Conservation (phyloP, 2,329 filamentous ascomycete genomes). For the Colletotrichum abscissum region DNA sequence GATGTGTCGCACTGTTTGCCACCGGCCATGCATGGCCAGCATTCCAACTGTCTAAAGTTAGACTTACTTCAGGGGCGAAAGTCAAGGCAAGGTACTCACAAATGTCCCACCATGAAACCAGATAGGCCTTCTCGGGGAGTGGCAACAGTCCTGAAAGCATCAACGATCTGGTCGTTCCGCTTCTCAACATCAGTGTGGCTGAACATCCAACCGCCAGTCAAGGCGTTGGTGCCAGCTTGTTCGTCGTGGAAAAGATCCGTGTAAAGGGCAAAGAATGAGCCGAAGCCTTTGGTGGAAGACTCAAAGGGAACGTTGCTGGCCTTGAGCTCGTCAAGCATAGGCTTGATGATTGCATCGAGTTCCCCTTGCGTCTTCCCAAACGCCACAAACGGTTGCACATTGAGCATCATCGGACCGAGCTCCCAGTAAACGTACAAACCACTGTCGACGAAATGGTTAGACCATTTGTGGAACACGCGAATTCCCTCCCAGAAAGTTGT, state of each 20-base stretch:
- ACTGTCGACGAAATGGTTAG: conserved; percentile 52
- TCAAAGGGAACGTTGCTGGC: conserved; percentile 43
- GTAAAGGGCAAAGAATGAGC: conserved; percentile 50
- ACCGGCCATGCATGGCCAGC: conserved; percentile 47
- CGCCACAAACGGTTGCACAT: conserved; percentile 51
- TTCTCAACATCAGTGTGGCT: conserved; percentile 47
- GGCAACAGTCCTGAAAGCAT: conserved; percentile 47
- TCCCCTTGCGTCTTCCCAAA: conserved; percentile 49
- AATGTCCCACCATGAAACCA: conserved; percentile 37
- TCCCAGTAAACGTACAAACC: conserved; percentile 58
- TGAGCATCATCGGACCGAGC: conserved; percentile 50
- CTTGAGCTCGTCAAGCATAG: conserved; percentile 47
- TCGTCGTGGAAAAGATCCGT: conserved; percentile 51
- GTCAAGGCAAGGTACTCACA: neutral
- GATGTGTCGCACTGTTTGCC: conserved; percentile 52
- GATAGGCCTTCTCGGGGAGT: conserved; percentile 43
- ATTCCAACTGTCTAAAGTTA: conserved; percentile 53
- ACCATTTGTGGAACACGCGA: conserved; percentile 57
- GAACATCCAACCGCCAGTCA: conserved; percentile 53
- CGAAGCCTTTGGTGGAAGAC: conserved; percentile 42
- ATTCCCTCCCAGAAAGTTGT: conserved; percentile 60
- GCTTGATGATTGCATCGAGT: conserved; percentile 47
- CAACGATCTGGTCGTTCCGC: conserved; percentile 48
- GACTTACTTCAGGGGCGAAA: neutral
- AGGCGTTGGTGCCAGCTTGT: conserved; percentile 44